phyloP scores from a whole-genome alignment of 2,329 filamentous ascomycete species.

The Fusarium sp. region DNA sequence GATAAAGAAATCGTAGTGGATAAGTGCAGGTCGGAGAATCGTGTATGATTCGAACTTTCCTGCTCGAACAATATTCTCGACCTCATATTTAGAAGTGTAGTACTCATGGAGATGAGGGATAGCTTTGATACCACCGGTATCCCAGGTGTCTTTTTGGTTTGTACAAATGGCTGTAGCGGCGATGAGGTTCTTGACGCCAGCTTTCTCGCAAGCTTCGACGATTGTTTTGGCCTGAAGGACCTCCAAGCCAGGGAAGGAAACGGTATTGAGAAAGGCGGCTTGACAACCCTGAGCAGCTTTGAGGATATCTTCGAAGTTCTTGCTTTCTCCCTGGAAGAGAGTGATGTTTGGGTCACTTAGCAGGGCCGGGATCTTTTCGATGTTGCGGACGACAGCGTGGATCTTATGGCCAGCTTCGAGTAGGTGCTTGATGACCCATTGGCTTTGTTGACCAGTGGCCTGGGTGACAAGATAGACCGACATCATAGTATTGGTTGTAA shows the following conservation, averaged over 20 bases:
- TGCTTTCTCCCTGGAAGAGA: slow-evolving; percentile 51
- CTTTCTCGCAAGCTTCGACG: slow-evolving; percentile 46
- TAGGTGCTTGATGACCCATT: slow-evolving; percentile 46
- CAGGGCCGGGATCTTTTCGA: slow-evolving; percentile 42
- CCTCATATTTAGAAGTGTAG: slow-evolving; percentile 51
- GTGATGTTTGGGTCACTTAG: slow-evolving; percentile 44
- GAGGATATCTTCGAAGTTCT: slow-evolving; percentile 45
- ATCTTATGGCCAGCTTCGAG: slow-evolving; percentile 48
- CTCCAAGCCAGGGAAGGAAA: slow-evolving; percentile 44
- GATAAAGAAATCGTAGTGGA: slow-evolving; percentile 45
- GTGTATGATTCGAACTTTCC: slow-evolving; percentile 48
- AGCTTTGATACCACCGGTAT: slow-evolving; percentile 20
- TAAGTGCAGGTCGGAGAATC: slow-evolving; percentile 47
- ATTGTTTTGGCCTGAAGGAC: slow-evolving; percentile 46
- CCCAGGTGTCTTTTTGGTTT: slow-evolving; percentile 38
- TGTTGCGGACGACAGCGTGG: slow-evolving; percentile 51
- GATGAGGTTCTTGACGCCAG: slow-evolving; percentile 46
- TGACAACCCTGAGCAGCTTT: slow-evolving; percentile 49
- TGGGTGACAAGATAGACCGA: slow-evolving; percentile 50
- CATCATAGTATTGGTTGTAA: slow-evolving; percentile 15
- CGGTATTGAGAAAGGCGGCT: slow-evolving; percentile 46
- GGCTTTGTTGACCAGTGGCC: slow-evolving; percentile 49
- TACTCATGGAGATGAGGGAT: slow-evolving; percentile 40
- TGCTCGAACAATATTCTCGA: slow-evolving; percentile 48
- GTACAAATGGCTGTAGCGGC: slow-evolving; percentile 40